Evolutionary conservation across 2,329 filamentous ascomycete genomes (phyloP), one percentile per base, ranked within the genome.

Genomic region (Pseudogymnoascus sp.): DNA sequence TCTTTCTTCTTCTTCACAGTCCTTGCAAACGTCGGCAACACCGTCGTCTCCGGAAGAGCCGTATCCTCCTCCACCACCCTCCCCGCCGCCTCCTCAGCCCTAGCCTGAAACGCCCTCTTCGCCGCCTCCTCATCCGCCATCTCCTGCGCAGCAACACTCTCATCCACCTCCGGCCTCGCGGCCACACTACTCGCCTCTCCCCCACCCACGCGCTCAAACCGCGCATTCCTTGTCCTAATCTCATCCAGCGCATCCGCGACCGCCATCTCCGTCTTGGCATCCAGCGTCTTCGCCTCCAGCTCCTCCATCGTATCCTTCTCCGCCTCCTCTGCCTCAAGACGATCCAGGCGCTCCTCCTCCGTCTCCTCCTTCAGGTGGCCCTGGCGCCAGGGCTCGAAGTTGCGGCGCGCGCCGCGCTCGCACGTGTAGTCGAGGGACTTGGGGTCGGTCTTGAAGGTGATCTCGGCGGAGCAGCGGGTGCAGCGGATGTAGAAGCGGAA

Each of bases 161-260:
- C 80, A 60, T 88, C 86, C 57, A 81, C 79, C 4, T 77, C 72
- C n/a, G 72, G 72, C 61, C 78, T 73, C 59, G 33, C 26, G 13
- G 38, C 59, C 62, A 82, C 78, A 1, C 85, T 79, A 3, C 81
- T 79, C 19, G 85, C 83, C 64, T 87, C 85, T 3, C 85, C 79
- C 2, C 85, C 86, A 63, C 86, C 84, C 8, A 87, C 88, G 67
- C 89, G 83, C 75, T 96, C 91, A 60, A 95, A 86, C 67, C 92
- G 82, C 7, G 95, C 95, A 77, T 99, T 99, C 67, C 93, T 80
- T 62, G 90, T 93, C 63, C 93, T 82, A 64, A 99, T 97, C 77
- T 97, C 93, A 75, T 99, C 95, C 63, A 99, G 78, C 7, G 93
- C 93, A 78, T 99, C 95, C 1, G 95, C 95, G 50, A 97, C 91